These are phyloP conservation scores for Nematodospora anomalae DNA, from an alignment of 1,139 yeast species.

Conservation along the genomic window DNA sequence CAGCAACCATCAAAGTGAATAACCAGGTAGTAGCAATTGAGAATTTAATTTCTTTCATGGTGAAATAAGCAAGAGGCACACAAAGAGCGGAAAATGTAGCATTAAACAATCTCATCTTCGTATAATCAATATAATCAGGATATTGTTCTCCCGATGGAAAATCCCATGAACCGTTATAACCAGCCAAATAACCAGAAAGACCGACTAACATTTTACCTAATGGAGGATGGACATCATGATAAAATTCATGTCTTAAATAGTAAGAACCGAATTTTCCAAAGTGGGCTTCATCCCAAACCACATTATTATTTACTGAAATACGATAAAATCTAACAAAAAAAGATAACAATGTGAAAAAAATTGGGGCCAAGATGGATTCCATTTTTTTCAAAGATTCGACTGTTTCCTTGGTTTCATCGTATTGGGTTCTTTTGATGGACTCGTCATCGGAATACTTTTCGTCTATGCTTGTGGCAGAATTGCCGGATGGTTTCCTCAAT, in stretches of 20 bases:
- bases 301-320: constrained; percentile 50
- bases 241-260: constrained; percentile 88
- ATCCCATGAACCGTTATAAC: constrained; percentile 93
- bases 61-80: constrained; percentile 91
- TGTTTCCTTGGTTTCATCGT: constrained; percentile 33
- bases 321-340: constrained; percentile 55
- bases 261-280: constrained; percentile 95
- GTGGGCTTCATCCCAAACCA: constrained; percentile 70
- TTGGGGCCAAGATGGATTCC: constrained; percentile 44
- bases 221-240: constrained; percentile 98
- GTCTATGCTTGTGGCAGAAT: background rate
- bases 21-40: constrained; percentile 85
- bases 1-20: constrained; percentile 79
- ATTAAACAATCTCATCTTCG: constrained; percentile 91
- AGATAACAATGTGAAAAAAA: constrained; percentile 48
- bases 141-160: constrained; percentile 85
- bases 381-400: constrained; percentile 30
- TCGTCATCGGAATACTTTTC: constrained; percentile 17
- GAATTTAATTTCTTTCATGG: constrained; percentile 83
- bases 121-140: constrained; percentile 85
- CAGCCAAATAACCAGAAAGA: constrained; percentile 89
- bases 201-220: constrained; percentile 97
- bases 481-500: constrained; percentile 5
- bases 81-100: constrained; percentile 87
- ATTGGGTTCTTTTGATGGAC: constrained; percentile 26